These are phyloP conservation scores for Carex littledalei DNA, from an alignment of 176 grass and related monocot species.

Conservation along the genomic window DNA sequence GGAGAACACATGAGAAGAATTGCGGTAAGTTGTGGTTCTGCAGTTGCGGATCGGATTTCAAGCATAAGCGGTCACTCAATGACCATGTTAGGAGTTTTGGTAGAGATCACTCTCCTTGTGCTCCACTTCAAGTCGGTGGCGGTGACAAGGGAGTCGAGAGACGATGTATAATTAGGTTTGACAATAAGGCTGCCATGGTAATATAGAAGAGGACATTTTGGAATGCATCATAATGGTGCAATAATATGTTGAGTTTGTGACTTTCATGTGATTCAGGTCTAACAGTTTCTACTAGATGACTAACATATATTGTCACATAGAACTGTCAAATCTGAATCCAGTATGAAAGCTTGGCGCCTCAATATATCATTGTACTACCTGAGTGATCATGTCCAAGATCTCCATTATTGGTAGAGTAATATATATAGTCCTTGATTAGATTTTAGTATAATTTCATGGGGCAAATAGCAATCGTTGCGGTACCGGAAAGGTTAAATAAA, in stretches of 20 bases:
- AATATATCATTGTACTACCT: neutral
- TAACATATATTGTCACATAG: neutral
- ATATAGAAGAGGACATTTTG: neutral
- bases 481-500: neutral
- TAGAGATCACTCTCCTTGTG: slow-evolving; percentile 33
- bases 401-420: neutral
- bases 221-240: neutral
- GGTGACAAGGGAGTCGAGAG: slow-evolving; percentile 5
- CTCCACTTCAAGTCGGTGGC: slow-evolving; percentile 3
- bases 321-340: neutral
- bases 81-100: slow-evolving; percentile 88
- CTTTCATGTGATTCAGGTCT: neutral
- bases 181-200: neutral
- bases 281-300: neutral
- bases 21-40: slow-evolving; percentile 94
- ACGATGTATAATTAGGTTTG: slow-evolving; percentile 49
- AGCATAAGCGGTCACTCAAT: slow-evolving; percentile 94
- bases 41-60: slow-evolving; percentile 91
- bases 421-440: neutral
- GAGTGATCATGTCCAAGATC: neutral
- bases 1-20: slow-evolving; percentile 99
- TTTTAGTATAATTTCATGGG: neutral
- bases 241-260: neutral
- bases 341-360: neutral
- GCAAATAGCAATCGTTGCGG: neutral